Evolutionary conservation across 352 stramenopile species (phyloP).

Genomic region (Thraustotheca clavata): DNA sequence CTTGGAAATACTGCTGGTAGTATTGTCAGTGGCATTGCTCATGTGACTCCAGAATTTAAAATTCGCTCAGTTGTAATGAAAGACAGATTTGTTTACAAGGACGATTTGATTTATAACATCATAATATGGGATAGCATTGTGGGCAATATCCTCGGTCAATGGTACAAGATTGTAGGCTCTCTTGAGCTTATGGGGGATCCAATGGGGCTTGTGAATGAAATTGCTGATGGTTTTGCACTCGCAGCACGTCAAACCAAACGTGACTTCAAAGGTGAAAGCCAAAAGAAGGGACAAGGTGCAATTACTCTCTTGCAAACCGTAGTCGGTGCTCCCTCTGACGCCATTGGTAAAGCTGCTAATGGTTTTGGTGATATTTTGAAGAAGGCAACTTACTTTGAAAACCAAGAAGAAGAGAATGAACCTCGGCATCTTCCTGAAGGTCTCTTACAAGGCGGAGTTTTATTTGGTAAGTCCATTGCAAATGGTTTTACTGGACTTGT

Average conservation of each 20-base stretch:
- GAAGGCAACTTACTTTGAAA: conserved; percentile 73
- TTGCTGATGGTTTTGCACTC: conserved; percentile 77
- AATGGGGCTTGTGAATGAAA: conserved; percentile 72
- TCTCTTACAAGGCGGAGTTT: conserved; percentile 58
- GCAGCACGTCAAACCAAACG: conserved; percentile 73
- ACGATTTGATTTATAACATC: conserved; percentile 62
- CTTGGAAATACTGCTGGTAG: conserved; percentile 74
- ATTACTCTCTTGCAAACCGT: conserved; percentile 75
- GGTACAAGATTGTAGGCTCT: conserved; percentile 85
- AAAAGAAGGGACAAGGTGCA: conserved; percentile 71
- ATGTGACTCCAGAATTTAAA: conserved; percentile 74
- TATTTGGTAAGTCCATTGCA: conserved; percentile 70
- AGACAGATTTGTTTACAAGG: conserved; percentile 81
- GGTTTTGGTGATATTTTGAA: conserved; percentile 79
- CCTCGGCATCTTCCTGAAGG: conserved; percentile 70
- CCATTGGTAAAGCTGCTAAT: conserved; percentile 79
- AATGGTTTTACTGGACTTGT: conserved; percentile 72
- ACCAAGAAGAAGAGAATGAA: conserved; percentile 56
- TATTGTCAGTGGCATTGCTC: conserved; percentile 80
- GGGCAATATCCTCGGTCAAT: conserved; percentile 63
- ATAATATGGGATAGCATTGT: conserved; percentile 62
- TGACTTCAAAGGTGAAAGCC: conserved; percentile 64
- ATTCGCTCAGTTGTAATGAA: conserved; percentile 63
- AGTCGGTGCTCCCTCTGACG: conserved; percentile 58
- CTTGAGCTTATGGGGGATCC: conserved; percentile 79